Conservation (phyloP, 495 filamentous ascomycete genomes). For the Penicillium flavigenum region DNA sequence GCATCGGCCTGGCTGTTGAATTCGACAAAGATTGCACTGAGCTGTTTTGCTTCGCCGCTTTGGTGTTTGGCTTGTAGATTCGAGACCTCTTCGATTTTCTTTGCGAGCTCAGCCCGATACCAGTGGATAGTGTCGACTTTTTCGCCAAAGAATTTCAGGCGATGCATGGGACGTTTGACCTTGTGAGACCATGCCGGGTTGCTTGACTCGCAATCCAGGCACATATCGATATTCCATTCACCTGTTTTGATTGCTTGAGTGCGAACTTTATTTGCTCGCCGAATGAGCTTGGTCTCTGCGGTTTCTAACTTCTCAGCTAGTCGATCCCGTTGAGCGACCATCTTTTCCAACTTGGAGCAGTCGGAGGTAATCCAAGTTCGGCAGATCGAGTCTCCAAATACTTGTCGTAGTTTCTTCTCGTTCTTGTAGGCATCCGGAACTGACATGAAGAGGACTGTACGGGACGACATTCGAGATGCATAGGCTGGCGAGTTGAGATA, state of each 20-base stretch:
- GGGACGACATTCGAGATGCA: slow-evolving; percentile 61
- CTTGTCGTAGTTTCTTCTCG: slow-evolving; percentile 54
- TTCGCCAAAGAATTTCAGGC: slow-evolving; percentile 52
- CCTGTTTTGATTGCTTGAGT: slow-evolving; percentile 43
- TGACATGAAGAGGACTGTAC: slow-evolving; percentile 69
- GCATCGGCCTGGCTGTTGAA: slow-evolving; percentile 77
- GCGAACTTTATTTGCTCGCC: slow-evolving; percentile 55
- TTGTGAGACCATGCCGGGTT: slow-evolving; percentile 46
- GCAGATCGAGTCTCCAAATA: slow-evolving; percentile 59
- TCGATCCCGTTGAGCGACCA: slow-evolving; percentile 60
- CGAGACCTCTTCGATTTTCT: slow-evolving; percentile 67
- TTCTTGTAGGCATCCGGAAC: slow-evolving; percentile 60
- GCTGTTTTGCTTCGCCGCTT: slow-evolving; percentile 44
- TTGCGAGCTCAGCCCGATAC: slow-evolving; percentile 68
- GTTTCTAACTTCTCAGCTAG: slow-evolving; percentile 61
- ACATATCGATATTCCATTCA: slow-evolving; percentile 23
- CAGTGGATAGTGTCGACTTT: slow-evolving; percentile 89
- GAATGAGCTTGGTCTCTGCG: slow-evolving; percentile 65
- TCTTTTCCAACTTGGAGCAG: slow-evolving; percentile 52
- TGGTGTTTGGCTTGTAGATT: slow-evolving; percentile 57
- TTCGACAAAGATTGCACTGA: slow-evolving; percentile 81
- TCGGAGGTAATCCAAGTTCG: slow-evolving; percentile 63
- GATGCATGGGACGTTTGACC: slow-evolving; percentile 55
- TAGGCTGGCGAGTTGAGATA: slow-evolving; percentile 70
- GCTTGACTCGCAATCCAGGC: slow-evolving; percentile 45